Percentiles rank a stretch among this genome's conserved stretches.
Evolutionary conservation across 2,329 filamentous ascomycete species (phyloP).

Genomic region (Coniochaeta ligniaria): DNA sequence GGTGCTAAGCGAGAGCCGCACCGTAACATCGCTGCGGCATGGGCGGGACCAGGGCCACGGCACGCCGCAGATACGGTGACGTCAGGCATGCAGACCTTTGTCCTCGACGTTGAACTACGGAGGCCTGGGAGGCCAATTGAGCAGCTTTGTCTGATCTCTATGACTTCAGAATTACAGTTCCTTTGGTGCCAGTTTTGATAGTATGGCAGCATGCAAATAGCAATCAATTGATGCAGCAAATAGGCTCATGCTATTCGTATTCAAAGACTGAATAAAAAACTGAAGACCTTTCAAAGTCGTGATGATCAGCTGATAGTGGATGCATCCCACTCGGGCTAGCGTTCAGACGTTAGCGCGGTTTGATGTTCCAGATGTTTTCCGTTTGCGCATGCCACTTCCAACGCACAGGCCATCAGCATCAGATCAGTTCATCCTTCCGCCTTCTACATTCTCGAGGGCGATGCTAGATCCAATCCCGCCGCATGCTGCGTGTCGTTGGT

Average conservation of each 20-base stretch:
- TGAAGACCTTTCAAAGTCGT: background rate
- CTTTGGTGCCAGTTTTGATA: no score
- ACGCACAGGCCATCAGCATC: background rate
- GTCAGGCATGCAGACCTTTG: background rate
- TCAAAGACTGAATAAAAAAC: no score
- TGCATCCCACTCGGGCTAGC: background rate
- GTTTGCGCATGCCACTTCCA: background rate
- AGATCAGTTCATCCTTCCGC: no score
- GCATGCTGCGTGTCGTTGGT: no score
- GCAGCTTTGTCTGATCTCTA: no score
- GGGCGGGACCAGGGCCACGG: background rate
- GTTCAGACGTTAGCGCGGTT: background rate
- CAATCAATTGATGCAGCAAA: no score
- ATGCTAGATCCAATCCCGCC: background rate
- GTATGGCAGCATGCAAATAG: no score
- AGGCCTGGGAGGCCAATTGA: no score
- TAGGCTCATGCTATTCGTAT: no score
- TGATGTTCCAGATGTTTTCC: background rate
- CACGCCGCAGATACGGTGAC: background rate
- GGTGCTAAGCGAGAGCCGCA: background rate
- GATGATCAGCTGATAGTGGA: background rate
- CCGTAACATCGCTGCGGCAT: background rate
- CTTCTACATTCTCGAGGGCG: background rate
- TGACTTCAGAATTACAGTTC: no score
- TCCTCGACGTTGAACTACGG: background rate